phyloP scores from a whole-genome alignment of 148 eudicot species.

The Mesembryanthemum crystallinum region DNA sequence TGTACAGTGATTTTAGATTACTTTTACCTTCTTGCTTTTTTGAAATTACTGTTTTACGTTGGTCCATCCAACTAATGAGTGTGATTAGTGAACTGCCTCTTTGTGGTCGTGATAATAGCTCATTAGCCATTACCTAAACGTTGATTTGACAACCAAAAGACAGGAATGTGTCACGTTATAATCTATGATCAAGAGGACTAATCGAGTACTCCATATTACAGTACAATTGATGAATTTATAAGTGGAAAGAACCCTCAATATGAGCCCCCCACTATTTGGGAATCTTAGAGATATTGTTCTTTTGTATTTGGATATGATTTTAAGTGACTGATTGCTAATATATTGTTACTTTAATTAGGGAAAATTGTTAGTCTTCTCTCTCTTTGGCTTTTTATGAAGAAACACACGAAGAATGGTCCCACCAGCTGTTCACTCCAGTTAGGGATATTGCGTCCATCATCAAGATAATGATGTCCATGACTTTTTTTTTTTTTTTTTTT shows the following conservation, averaged over 20 bases:
- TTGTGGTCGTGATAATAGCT: not conserved
- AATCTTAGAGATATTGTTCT: slow-evolving; percentile 5
- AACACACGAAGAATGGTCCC: not conserved
- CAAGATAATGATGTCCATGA: slow-evolving; percentile 15
- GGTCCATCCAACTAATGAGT: slow-evolving; percentile 10
- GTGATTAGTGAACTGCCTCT: not conserved
- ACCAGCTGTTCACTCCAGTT: not conserved
- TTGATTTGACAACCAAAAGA: slow-evolving; percentile 17
- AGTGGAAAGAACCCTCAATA: not conserved
- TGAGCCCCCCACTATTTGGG: not conserved
- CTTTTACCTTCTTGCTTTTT: too few species aligned
- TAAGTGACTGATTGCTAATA: slow-evolving; percentile 1
- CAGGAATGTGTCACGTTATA: slow-evolving; percentile 2
- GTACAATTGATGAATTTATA: not conserved
- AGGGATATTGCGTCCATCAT: slow-evolving; percentile 3
- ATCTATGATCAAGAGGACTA: slow-evolving; percentile 8
- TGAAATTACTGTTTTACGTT: too few species aligned
- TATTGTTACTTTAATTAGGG: not conserved
- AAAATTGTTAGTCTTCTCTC: not conserved
- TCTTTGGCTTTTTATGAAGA: not conserved
- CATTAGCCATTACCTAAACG: not conserved
- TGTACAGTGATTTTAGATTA: too few species aligned
- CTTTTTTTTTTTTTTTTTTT: too few species aligned
- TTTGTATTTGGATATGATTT: slow-evolving; percentile 17
- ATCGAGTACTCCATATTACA: slow-evolving; percentile 7